phyloP scores from a whole-genome alignment of 495 filamentous ascomycete genomes.

The Elasticomyces elasticus region DNA sequence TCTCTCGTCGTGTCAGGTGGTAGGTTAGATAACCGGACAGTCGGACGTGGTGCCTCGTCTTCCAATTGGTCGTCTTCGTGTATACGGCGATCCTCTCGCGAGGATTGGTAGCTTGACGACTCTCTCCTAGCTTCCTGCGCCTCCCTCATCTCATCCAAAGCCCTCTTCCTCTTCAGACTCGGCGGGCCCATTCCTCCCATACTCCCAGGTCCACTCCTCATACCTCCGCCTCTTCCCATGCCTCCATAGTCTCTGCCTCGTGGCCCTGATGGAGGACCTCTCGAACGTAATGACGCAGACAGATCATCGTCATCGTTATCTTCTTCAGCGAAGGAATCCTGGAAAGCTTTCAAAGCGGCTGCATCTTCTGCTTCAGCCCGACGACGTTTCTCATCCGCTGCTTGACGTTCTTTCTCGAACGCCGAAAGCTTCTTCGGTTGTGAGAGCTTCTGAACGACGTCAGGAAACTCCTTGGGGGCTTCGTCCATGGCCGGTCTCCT shows the following conservation, averaged over 20 bases:
- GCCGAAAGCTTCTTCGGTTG: slow-evolving; percentile 78
- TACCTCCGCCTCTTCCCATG: slow-evolving; percentile 5
- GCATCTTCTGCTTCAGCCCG: slow-evolving; percentile 83
- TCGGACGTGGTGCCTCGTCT: slow-evolving; percentile 75
- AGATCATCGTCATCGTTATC: slow-evolving; percentile 31
- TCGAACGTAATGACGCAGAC: slow-evolving; percentile 29
- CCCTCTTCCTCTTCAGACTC: slow-evolving; percentile 36
- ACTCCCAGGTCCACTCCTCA: slow-evolving; percentile 65
- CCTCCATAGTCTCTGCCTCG: slow-evolving; percentile 24
- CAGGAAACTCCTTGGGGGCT: slow-evolving; percentile 57
- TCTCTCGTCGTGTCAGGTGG: slow-evolving; percentile 59
- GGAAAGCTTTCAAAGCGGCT: slow-evolving; percentile 81
- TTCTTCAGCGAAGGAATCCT: slow-evolving; percentile 80
- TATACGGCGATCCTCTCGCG: too few relatives aligned
- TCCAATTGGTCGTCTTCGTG: slow-evolving; percentile 38
- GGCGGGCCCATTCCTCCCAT: slow-evolving; percentile 48
- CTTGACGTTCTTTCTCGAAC: slow-evolving; percentile 86
- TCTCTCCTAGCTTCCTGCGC: slow-evolving; percentile 28
- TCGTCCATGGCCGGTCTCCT: slow-evolving; percentile 2
- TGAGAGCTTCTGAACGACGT: slow-evolving; percentile 71
- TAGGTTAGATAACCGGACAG: slow-evolving; percentile 58
- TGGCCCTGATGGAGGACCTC: slow-evolving; percentile 32
- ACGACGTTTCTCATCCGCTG: slow-evolving; percentile 81
- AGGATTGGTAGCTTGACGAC: too few relatives aligned
- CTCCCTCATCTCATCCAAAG: slow-evolving; percentile 41